Conservation (phyloP, 2,329 filamentous ascomycete species). For the Penicillium sp. region DNA sequence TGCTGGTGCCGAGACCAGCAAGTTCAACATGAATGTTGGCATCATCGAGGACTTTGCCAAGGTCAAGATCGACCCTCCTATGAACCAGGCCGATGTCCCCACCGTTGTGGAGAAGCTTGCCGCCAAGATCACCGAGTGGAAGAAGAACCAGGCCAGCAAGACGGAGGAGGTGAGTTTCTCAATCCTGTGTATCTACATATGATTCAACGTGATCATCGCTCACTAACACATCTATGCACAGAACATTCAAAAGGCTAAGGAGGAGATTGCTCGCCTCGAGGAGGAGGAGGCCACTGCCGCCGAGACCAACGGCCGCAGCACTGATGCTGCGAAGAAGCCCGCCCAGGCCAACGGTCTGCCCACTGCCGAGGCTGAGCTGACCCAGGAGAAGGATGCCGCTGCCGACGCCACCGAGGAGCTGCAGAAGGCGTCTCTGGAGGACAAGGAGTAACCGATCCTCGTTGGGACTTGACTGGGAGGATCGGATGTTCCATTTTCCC, state of each 20-base stretch:
- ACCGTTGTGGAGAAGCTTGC: constrained; percentile 83
- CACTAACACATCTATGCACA: constrained; percentile 46
- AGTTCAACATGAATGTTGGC: constrained; percentile 85
- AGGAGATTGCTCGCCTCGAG: constrained; percentile 84
- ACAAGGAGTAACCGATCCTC: constrained; percentile 41
- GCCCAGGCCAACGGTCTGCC: constrained; percentile 56
- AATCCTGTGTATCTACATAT: too few relatives aligned
- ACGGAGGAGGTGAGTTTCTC: constrained; percentile 75
- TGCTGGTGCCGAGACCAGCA: constrained; percentile 53
- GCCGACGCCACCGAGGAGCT: constrained; percentile 62
- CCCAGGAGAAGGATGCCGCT: constrained; percentile 61
- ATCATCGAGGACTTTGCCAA: constrained; percentile 88
- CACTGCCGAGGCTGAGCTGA: constrained; percentile 55
- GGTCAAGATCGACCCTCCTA: constrained; percentile 83
- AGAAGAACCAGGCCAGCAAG: constrained; percentile 83
- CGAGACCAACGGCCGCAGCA: constrained; percentile 42
- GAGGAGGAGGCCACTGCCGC: constrained; percentile 64
- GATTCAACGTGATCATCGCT: not conserved
- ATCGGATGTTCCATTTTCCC: constrained; percentile 9
- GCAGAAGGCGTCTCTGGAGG: constrained; percentile 62
- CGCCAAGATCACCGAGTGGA: constrained; percentile 89
- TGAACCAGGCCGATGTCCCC: constrained; percentile 80
- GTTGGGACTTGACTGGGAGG: constrained; percentile 1
- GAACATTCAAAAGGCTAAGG: constrained; percentile 97
- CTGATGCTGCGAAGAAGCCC: constrained; percentile 58